Conservation (phyloP, 164 flowering plant genomes). For the Liquidambar formosana region DNA sequence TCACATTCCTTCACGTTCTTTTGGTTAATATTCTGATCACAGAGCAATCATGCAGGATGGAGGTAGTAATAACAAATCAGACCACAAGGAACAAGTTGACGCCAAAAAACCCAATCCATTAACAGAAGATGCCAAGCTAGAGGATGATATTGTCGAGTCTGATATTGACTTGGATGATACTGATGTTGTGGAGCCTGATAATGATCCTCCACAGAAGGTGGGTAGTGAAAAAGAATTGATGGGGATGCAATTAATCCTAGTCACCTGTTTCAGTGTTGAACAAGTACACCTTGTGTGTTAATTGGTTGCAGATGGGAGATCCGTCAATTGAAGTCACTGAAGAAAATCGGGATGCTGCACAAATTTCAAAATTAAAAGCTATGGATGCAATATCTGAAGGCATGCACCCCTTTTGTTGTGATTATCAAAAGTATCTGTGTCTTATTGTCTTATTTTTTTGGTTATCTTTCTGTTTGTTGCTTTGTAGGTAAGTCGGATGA, state of each 20-base stretch:
- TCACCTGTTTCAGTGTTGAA: background rate
- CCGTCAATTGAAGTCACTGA: slow-evolving; percentile 38
- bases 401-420: slow-evolving; percentile 5
- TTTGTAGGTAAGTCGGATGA: slow-evolving; percentile 36
- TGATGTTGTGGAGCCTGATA: slow-evolving; percentile 39
- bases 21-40: background rate
- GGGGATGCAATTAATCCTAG: background rate
- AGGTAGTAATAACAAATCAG: slow-evolving; percentile 15
- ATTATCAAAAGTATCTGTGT: background rate
- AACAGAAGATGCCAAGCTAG: slow-evolving; percentile 3
- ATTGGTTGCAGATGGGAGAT: slow-evolving; percentile 38
- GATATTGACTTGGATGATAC: slow-evolving; percentile 41
- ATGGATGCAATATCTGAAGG: slow-evolving; percentile 38
- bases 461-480: background rate
- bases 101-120: slow-evolving; percentile 4
- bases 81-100: slow-evolving; percentile 8
- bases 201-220: slow-evolving; percentile 43
- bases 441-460: background rate
- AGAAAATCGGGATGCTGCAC: slow-evolving; percentile 40
- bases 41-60: slow-evolving; percentile 17
- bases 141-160: slow-evolving; percentile 39
- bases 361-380: slow-evolving; percentile 31
- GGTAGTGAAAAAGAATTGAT: background rate
- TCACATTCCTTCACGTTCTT: background rate
- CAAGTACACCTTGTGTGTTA: background rate